A percentile compares a stretch with the other conserved stretches of the same genome.
Conservation (phyloP, 78 protist genomes). For the Emiliania huxleyi region DNA sequence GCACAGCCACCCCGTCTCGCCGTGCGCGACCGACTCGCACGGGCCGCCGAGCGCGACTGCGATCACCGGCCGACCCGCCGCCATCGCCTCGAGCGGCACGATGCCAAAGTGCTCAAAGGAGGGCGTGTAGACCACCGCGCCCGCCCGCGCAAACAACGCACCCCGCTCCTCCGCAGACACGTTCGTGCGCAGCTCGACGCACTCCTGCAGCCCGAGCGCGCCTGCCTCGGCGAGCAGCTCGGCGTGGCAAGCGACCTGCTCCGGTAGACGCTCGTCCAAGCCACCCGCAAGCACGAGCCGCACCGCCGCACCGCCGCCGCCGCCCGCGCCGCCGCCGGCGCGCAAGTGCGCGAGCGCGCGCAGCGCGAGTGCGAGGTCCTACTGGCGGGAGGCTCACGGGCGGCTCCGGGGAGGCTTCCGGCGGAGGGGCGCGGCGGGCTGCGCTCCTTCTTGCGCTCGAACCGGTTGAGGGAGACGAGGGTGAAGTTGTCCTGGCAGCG, state of each 20-base stretch:
- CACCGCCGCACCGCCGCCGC: not conserved
- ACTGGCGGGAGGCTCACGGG: no score
- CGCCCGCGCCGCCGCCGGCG: not conserved
- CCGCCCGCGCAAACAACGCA: not conserved
- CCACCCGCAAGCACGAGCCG: conserved; percentile 76
- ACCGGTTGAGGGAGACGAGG: conserved; percentile 91
- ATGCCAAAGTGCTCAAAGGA: conserved; percentile 97
- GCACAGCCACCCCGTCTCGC: conserved; percentile 1
- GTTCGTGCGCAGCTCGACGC: not conserved
- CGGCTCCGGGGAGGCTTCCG: no score
- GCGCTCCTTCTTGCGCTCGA: conserved; percentile 95
- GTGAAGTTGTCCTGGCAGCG: no score
- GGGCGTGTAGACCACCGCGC: conserved; percentile 91
- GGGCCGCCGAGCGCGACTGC: not conserved
- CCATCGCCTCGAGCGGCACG: conserved; percentile 90
- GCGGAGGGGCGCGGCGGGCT: no score
- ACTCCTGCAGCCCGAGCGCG: conserved; percentile 31
- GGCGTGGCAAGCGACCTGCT: conserved; percentile 73
- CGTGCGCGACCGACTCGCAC: not conserved
- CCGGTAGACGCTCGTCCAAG: conserved; percentile 82
- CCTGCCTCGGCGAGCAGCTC: conserved; percentile 59
- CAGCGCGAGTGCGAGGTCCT: conserved; percentile 84
- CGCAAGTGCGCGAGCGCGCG: conserved; percentile 62
- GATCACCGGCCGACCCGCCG: not conserved
- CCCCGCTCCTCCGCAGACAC: not conserved